Conservation (phyloP, 106 monocot genomes). For the Gastrodia elata region DNA sequence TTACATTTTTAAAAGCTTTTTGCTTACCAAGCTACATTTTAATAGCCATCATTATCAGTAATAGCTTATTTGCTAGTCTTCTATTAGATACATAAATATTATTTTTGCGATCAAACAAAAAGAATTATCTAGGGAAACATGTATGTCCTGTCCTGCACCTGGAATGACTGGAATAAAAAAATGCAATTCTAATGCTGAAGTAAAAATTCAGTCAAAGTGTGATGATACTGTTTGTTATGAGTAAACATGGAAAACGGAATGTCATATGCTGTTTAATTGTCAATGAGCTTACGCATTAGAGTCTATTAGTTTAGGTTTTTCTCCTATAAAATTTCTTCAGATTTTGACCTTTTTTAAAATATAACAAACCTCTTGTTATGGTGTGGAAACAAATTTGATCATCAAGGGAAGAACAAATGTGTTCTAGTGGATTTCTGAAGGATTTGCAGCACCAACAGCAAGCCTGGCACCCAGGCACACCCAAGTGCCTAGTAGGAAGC, state of each 20-base stretch:
- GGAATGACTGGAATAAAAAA: neutral
- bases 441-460: too few relatives aligned
- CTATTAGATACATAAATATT: slow-evolving; percentile 1
- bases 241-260: neutral
- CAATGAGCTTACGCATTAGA: neutral
- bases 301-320: neutral
- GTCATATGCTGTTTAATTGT: neutral
- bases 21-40: neutral
- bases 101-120: neutral
- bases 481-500: too few relatives aligned
- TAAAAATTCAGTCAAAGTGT: neutral
- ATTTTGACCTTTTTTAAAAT: too few relatives aligned
- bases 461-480: too few relatives aligned
- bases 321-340: neutral
- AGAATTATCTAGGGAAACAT: neutral
- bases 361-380: too few relatives aligned
- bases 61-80: neutral
- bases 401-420: too few relatives aligned
- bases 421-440: too few relatives aligned
- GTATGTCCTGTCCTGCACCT: neutral
- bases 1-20: neutral
- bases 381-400: too few relatives aligned
- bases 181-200: neutral
- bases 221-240: neutral
- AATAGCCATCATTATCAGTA: neutral